Evolutionary conservation across 306 rosid species (phyloP).

Genomic region (Corylus avellana): DNA sequence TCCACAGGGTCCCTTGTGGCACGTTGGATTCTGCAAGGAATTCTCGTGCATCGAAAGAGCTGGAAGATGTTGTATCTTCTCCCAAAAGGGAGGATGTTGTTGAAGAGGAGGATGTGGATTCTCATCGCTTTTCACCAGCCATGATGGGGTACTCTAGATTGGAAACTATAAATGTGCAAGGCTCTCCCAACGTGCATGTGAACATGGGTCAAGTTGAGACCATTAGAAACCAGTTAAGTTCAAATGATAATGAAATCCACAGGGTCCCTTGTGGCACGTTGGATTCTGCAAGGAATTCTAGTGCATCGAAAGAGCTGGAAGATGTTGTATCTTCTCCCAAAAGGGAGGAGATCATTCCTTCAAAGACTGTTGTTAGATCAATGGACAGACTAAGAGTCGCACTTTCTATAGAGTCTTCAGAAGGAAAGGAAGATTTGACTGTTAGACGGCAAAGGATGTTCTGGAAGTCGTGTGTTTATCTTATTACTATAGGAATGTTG

Average conservation of each 20-base stretch:
- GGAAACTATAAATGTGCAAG: constrained; percentile 30
- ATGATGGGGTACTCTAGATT: constrained; percentile 50
- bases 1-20: constrained; percentile 32
- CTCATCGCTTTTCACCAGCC: constrained; percentile 83
- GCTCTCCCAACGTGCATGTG: constrained; percentile 31
- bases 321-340: constrained; percentile 32
- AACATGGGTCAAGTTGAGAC: constrained; percentile 23
- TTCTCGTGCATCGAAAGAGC: constrained; percentile 54
- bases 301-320: constrained; percentile 47
- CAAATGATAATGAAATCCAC: constrained; percentile 47
- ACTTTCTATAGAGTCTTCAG: constrained; percentile 18
- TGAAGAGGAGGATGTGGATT: constrained; percentile 57
- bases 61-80: constrained; percentile 27
- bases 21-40: constrained; percentile 32
- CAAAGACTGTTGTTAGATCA: constrained; percentile 27
- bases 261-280: constrained; percentile 24
- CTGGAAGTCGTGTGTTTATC: constrained; percentile 73
- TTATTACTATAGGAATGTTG: constrained; percentile 77
- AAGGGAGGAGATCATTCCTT: constrained; percentile 41
- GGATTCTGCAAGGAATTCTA: constrained; percentile 42
- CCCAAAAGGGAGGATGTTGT: constrained; percentile 49
- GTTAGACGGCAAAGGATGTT: constrained; percentile 45
- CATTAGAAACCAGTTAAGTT: constrained; percentile 36
- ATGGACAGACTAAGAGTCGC: constrained; percentile 28
- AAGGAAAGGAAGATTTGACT: constrained; percentile 31